These are phyloP conservation scores for Exophiala bonariae DNA, from an alignment of 2,329 filamentous ascomycete species.

Conservation along the genomic window DNA sequence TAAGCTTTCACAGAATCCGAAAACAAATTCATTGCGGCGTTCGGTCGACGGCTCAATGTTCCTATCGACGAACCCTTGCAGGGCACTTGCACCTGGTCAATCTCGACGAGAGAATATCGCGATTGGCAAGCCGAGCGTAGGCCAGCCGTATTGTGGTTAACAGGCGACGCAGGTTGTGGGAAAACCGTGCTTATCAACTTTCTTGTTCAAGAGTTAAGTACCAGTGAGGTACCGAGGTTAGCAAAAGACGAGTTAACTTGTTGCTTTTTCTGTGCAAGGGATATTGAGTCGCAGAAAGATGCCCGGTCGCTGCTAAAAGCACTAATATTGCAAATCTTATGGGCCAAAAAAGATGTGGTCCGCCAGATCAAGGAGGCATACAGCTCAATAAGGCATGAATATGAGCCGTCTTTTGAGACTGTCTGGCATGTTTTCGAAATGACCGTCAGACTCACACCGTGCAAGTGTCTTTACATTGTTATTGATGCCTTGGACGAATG, in stretches of 20 bases:
- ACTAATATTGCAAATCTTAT: slow-evolving; percentile 12
- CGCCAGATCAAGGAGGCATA: slow-evolving; percentile 14
- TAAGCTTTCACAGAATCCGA: slow-evolving; percentile 15
- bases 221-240: slow-evolving; percentile 1
- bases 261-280: slow-evolving; percentile 17
- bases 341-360: slow-evolving; percentile 10
- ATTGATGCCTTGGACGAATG: slow-evolving; percentile 21
- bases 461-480: slow-evolving; percentile 13
- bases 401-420: slow-evolving; percentile 14
- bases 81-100: slow-evolving; percentile 12
- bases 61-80: slow-evolving; percentile 11
- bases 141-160: slow-evolving; percentile 14
- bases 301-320: slow-evolving; percentile 9
- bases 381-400: slow-evolving; percentile 7
- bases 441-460: slow-evolving; percentile 1
- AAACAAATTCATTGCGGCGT: slow-evolving; percentile 8
- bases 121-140: not conserved
- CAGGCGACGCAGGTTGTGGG: slow-evolving; percentile 15
- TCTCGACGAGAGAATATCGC: slow-evolving; percentile 8
- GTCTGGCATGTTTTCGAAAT: slow-evolving; percentile 14
- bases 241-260: slow-evolving; percentile 9
- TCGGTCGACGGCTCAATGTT: slow-evolving; percentile 6
- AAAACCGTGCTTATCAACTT: slow-evolving; percentile 17
- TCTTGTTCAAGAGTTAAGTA: slow-evolving; percentile 11
- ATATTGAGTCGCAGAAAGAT: slow-evolving; percentile 13